Evolutionary conservation across 164 flowering plant species (phyloP), one percentile per base, ranked within the genome.

Genomic region (Vitis riparia): DNA sequence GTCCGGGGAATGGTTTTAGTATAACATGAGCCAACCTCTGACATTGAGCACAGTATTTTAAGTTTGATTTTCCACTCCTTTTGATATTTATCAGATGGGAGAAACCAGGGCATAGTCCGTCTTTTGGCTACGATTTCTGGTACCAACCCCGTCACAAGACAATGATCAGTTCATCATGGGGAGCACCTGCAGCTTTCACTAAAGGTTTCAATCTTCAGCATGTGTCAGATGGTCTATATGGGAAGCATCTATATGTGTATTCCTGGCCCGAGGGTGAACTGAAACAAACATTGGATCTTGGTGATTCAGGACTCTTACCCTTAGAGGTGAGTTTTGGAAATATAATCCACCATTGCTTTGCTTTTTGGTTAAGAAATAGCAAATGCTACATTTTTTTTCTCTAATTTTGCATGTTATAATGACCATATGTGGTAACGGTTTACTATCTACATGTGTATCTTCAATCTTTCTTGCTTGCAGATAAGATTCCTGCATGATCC

Each of bases 101-200:
- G 79, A 95, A 93, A 73, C 94, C 91, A 27, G 99, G 99, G 51
- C 87, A 93, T 56, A 93, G 92, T 77, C 98, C 99, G 7, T 74
- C 68, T 30, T 95, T 89, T 80, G 99, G 99, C 8, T 95, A 95
- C 67, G 99, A 95, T 78, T 95, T 77, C 80, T 95, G 99, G 99
- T 95, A 95, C 80, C 99, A 95, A 73, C 99, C 99, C 9, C 88
- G 92, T 5, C 92, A 88, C 66, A 86, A 88, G 72, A 90, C 93
- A 23, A 95, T 95, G 99, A 95, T 95, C 71, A 95, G 99, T 83
- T 81, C 93, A 58, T 93, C 99, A 11, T 95, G 97, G 99, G 99
- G 97, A 65, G 99, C 99, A 44, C 99, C 99, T 47, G 59, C 76
- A n/a, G 97, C 99, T 64, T 95, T 95, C 76, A 83, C 91, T 30